Base-by-base conservation (phyloP, 179 eudicot species). In the Pouteria campechiana region DNA sequence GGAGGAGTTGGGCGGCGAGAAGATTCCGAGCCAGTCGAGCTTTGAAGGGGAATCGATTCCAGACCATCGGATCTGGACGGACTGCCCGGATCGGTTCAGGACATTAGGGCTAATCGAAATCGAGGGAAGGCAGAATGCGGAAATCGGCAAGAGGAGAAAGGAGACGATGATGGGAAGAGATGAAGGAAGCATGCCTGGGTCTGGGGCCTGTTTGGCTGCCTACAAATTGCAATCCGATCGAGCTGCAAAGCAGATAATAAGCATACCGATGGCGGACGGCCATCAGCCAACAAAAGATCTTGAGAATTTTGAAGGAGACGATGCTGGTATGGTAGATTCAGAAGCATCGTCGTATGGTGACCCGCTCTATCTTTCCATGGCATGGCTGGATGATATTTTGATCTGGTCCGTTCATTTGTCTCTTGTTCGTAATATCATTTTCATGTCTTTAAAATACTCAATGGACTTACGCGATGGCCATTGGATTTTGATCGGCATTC, bases 11-110 rank as follows among this genome's bases (percentile, higher is more conserved):
- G 92, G 64, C 0, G 96, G 99, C 0, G 96, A 75, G 73, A 82
- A 92, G 41, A 87, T 75, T 3, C 94, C 96, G 36, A 92, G 51
- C 88, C 87, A 92, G 54, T 92, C 99, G 58, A 86, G 83, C 6
- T 61, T 13, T 0, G 92, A 61, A 3, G 99, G 92, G 3, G 73
- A 48, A 31, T 65, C 46, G 15, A 92, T 38, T 49, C 73, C 61
- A 29, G 75, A 48, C 99, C 99, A 92, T 17, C 33, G 4, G 58
- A 86, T 38, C 9, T 73, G 61, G 7, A 79, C 57, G 4, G 50
- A 11, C 52, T 70, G 68, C 35, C 73, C 75, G 5, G 89, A 68
- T 55, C 54, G 57, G 17, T 58, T 17, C 13, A 71, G 41, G 32
- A 54, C 41, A 28, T 46, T 28, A 1, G 67, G 52, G 46, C 52